Evolutionary conservation across 2,329 filamentous ascomycete genomes (phyloP).

Genomic region (Stachybotrys chartarum): DNA sequence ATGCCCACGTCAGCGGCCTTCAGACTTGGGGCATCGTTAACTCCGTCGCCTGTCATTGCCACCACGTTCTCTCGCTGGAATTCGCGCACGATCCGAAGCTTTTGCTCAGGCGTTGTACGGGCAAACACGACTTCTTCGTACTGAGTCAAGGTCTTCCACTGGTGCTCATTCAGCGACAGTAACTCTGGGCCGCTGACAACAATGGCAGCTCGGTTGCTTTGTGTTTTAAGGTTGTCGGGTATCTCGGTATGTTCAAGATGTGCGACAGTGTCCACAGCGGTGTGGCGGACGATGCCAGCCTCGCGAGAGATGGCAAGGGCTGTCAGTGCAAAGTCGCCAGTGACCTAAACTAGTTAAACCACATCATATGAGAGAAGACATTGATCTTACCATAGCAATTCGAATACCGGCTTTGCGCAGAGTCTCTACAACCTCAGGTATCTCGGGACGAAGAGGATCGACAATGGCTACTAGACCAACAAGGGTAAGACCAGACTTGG

Average conservation of each 20-base stretch:
- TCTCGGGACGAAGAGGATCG: slow-evolving; percentile 70
- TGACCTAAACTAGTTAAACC: slow-evolving; percentile 38
- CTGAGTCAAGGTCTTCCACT: slow-evolving; percentile 58
- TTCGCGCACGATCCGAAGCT: slow-evolving; percentile 71
- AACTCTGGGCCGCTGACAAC: slow-evolving; percentile 61
- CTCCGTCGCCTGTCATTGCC: slow-evolving; percentile 81
- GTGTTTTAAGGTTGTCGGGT: neutral
- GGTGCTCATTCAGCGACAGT: slow-evolving; percentile 54
- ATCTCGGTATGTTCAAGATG: slow-evolving; percentile 33
- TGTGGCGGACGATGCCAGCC: slow-evolving; percentile 61
- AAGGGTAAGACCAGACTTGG: slow-evolving; percentile 54
- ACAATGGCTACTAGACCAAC: slow-evolving; percentile 72
- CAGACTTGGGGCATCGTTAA: slow-evolving; percentile 79
- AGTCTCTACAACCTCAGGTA: slow-evolving; percentile 57
- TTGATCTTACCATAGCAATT: slow-evolving; percentile 60
- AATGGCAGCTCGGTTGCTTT: slow-evolving; percentile 35
- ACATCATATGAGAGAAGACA: neutral
- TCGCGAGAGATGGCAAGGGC: slow-evolving; percentile 66
- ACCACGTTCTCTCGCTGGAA: slow-evolving; percentile 63
- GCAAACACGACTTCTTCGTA: slow-evolving; percentile 72
- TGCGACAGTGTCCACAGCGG: slow-evolving; percentile 43
- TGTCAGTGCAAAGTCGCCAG: slow-evolving; percentile 70
- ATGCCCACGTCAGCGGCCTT: slow-evolving; percentile 77
- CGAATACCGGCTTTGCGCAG: slow-evolving; percentile 63
- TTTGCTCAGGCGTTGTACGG: slow-evolving; percentile 70